A percentile compares a stretch with the other conserved stretches of the same genome.
phyloP scores from a whole-genome alignment of 805 yeast genomes.

The Hanseniaspora occidentalis region DNA sequence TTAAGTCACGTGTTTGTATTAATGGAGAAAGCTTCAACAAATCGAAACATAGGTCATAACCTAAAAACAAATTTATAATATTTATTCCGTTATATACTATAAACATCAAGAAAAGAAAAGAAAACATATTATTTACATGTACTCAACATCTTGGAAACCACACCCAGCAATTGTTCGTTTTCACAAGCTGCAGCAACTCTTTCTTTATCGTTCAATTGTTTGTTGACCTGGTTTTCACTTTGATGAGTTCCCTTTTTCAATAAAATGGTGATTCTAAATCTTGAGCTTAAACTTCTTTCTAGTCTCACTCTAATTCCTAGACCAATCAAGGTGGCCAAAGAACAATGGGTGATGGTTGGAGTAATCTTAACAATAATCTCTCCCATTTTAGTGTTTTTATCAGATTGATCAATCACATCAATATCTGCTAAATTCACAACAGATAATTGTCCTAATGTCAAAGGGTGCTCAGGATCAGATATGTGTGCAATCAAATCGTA shows the following conservation, averaged over 20 bases:
- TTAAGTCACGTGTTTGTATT: too few species aligned
- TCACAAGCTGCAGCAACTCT: conserved; percentile 98
- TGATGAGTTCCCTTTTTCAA: conserved; percentile 91
- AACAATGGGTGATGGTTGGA: conserved; percentile 96
- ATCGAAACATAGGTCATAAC: too few species aligned
- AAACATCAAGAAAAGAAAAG: not conserved
- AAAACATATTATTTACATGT: conserved; percentile 40
- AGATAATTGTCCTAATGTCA: conserved; percentile 85
- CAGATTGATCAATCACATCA: conserved; percentile 46
- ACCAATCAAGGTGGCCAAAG: conserved; percentile 91
- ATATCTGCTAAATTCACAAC: conserved; percentile 84
- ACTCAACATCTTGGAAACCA: conserved; percentile 84
- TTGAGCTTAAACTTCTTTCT: conserved; percentile 76
- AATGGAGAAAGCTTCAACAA: too few species aligned
- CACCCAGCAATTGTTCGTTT: conserved; percentile 79
- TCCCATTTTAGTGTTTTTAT: conserved; percentile 39
- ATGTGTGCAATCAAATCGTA: conserved; percentile 76
- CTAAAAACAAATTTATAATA: too few species aligned
- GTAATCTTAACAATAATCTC: conserved; percentile 76
- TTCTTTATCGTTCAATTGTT: conserved; percentile 93
- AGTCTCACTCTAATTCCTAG: conserved; percentile 85
- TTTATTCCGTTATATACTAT: too few species aligned
- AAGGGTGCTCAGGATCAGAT: conserved; percentile 96
- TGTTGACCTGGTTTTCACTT: conserved; percentile 90
- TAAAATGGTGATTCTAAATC: conserved; percentile 67